These are phyloP conservation scores for Phytopythium kandeliae DNA, from an alignment of 352 stramenopile genomes.

Conservation along the genomic window DNA sequence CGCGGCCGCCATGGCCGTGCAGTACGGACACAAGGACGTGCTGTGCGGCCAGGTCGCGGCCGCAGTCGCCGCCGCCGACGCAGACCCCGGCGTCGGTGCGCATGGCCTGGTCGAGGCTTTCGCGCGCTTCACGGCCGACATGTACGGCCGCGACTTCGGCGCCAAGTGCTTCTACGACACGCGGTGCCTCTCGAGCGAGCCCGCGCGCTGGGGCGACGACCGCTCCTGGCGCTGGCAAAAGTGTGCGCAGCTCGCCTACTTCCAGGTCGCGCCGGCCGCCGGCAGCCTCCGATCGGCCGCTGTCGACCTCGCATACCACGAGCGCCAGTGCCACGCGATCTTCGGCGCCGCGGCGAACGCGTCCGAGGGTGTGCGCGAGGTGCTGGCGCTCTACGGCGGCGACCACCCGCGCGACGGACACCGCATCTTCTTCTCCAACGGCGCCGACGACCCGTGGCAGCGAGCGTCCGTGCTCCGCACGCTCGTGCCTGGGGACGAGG, in stretches of 20 bases:
- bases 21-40: constrained; percentile 83
- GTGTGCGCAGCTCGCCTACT: constrained; percentile 82
- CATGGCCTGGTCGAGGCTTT: constrained; percentile 66
- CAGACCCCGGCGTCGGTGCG: too few relatives aligned
- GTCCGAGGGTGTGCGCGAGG: constrained; percentile 46
- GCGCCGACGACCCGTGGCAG: constrained; percentile 83
- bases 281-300: constrained; percentile 59
- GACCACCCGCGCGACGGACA: constrained; percentile 51
- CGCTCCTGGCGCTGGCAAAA: constrained; percentile 88
- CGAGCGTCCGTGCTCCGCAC: constrained; percentile 61
- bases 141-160: constrained; percentile 77
- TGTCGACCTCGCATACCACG: constrained; percentile 73
- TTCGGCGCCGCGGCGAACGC: constrained; percentile 70
- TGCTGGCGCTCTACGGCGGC: constrained; percentile 70
- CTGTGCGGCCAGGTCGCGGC: constrained; percentile 58
- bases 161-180: constrained; percentile 84
- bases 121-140: constrained; percentile 72
- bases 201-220: constrained; percentile 53
- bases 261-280: constrained; percentile 64
- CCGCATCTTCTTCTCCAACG: constrained; percentile 84
- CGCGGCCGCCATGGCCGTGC: constrained; percentile 80
- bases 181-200: constrained; percentile 46
- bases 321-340: constrained; percentile 66
- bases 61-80: too few relatives aligned
- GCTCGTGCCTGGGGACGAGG: constrained; percentile 40